These are phyloP conservation scores for Leptodermis oblonga DNA, from an alignment of 257 asterid species.

Conservation along the genomic window DNA sequence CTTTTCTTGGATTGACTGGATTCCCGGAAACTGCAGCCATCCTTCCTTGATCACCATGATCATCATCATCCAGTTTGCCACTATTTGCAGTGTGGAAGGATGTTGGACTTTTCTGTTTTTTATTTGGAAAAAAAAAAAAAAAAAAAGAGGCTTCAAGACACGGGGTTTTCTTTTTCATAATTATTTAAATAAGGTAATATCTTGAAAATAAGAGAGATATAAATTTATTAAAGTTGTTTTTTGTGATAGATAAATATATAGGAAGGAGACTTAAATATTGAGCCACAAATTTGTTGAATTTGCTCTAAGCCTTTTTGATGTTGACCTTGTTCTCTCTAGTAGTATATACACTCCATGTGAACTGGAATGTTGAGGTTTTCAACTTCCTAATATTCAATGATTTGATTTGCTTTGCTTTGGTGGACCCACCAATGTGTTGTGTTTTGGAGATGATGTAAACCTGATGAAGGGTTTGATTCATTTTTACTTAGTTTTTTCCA, in stretches of 20 bases:
- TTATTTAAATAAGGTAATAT: background rate
- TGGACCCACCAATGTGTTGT: conserved; percentile 20
- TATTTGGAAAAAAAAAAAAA: background rate
- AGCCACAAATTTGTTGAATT: conserved; percentile 9
- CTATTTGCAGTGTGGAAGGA: background rate
- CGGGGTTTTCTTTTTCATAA: background rate
- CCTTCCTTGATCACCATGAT: background rate
- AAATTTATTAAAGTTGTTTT: background rate
- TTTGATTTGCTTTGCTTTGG: background rate
- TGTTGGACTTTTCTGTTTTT: background rate
- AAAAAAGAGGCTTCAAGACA: background rate
- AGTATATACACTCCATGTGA: conserved; percentile 22
- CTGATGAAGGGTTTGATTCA: conserved; percentile 6
- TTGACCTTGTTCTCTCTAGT: conserved; percentile 13
- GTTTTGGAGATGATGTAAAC: conserved; percentile 16
- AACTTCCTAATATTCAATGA: conserved; percentile 14
- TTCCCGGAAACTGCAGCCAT: too few relatives aligned
- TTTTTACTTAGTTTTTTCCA: background rate
- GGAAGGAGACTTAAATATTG: background rate
- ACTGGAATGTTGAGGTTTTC: conserved; percentile 15
- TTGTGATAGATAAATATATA: background rate
- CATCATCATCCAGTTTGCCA: background rate
- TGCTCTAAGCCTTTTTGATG: conserved; percentile 4
- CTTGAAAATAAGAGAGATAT: background rate
- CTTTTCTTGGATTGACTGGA: background rate